Percentiles rank a stretch among this genome's conserved stretches.
These are phyloP conservation scores for Cladophialophora immunda DNA, from an alignment of 2,329 filamentous ascomycete genomes.

Conservation along the genomic window DNA sequence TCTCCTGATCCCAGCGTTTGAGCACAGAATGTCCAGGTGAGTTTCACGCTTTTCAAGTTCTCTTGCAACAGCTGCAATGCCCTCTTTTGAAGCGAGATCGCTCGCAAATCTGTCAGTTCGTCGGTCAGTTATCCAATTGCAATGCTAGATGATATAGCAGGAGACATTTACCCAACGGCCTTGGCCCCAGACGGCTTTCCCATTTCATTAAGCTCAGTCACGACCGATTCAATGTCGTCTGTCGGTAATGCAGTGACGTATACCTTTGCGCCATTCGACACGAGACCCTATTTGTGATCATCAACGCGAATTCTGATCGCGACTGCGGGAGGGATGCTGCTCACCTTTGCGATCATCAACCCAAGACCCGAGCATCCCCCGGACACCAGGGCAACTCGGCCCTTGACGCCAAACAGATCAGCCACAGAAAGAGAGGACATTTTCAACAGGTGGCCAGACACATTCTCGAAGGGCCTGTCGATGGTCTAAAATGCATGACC, in stretches of 20 bases:
- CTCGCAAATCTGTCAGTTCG: constrained; percentile 38
- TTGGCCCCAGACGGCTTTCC: constrained; percentile 49
- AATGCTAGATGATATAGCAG: neutral
- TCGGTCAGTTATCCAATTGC: constrained; percentile 1
- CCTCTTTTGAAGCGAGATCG: constrained; percentile 54
- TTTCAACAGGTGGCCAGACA: neutral
- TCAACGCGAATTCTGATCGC: neutral
- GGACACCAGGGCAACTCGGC: constrained; percentile 56
- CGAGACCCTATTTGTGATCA: constrained; percentile 46
- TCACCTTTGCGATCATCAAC: constrained; percentile 57
- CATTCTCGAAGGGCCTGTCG: neutral
- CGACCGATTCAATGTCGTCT: constrained; percentile 52
- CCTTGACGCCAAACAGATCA: constrained; percentile 49
- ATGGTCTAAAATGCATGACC: constrained; percentile 5
- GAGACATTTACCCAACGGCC: constrained; percentile 48
- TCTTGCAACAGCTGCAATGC: constrained; percentile 48
- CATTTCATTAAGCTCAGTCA: constrained; percentile 51
- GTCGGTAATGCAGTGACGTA: constrained; percentile 54
- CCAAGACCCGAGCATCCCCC: constrained; percentile 57
- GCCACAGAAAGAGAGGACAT: constrained; percentile 31
- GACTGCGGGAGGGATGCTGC: neutral
- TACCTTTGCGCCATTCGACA: constrained; percentile 58
- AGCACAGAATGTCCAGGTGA: constrained; percentile 59
- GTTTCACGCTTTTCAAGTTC: constrained; percentile 48
- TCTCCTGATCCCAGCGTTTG: constrained; percentile 60